Percentiles rank a stretch among this genome's conserved stretches.
These are phyloP conservation scores for Ganoderma lucidum DNA, from an alignment of 1,284 basidiomycete genomes.

Conservation along the genomic window DNA sequence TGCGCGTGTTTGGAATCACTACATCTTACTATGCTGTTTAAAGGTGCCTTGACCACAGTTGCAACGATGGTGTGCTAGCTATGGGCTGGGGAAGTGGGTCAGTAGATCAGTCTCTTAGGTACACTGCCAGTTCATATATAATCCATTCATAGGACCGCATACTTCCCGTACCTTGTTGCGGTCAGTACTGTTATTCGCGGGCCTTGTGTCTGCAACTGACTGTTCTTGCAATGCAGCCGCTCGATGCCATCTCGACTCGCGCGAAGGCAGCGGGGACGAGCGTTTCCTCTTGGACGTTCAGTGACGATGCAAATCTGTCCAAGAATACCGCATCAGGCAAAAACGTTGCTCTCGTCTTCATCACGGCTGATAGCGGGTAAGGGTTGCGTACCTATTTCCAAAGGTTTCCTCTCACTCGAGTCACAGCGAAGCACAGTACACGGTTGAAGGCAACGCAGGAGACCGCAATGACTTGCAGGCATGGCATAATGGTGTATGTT, in stretches of 20 bases:
- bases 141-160: conserved; percentile 44
- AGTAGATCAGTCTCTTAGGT: conserved; percentile 17
- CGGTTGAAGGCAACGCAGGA: conserved; percentile 68
- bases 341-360: conserved; percentile 29
- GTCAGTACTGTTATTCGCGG: conserved; percentile 40
- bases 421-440: conserved; percentile 60
- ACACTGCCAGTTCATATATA: not conserved
- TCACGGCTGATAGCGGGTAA: conserved; percentile 33
- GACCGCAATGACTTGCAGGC: conserved; percentile 76
- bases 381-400: not conserved
- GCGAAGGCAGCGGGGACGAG: conserved; percentile 49
- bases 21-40: not conserved
- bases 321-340: conserved; percentile 51
- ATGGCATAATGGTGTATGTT: conserved; percentile 50
- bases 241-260: conserved; percentile 51
- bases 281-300: conserved; percentile 57
- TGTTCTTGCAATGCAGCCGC: conserved; percentile 28
- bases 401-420: conserved; percentile 45
- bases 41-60: conserved; percentile 53
- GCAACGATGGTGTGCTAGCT: conserved; percentile 66
- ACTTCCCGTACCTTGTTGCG: conserved; percentile 58
- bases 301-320: conserved; percentile 58
- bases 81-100: conserved; percentile 67
- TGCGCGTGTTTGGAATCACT: not conserved
- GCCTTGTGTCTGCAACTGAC: not conserved